Evolutionary conservation across 768 basidiomycete genomes (phyloP).

Genomic region (Pleurotus citrinopileatus): DNA sequence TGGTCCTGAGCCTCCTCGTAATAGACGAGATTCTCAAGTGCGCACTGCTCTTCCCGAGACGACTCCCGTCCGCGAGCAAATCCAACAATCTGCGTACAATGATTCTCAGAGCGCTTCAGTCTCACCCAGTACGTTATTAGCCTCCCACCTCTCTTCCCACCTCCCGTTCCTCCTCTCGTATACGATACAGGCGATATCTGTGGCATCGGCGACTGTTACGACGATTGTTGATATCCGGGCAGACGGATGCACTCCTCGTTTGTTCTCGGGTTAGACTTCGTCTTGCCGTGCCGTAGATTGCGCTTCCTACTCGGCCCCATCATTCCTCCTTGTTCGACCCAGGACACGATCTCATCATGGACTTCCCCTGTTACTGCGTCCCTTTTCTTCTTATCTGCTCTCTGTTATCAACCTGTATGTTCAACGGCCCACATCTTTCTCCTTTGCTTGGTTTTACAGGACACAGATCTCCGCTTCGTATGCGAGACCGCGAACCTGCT

Average conservation of each 20-base stretch:
- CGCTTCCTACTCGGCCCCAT: slow-evolving; percentile 23
- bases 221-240: slow-evolving; percentile 19
- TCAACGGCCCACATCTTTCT: slow-evolving; percentile 30
- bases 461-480: slow-evolving; percentile 37
- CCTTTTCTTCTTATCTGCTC: slow-evolving; percentile 29
- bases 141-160: slow-evolving; percentile 35
- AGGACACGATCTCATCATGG: slow-evolving; percentile 40
- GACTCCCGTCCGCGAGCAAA: slow-evolving; percentile 18
- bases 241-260: slow-evolving; percentile 17
- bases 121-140: slow-evolving; percentile 62
- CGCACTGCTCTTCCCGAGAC: slow-evolving; percentile 3
- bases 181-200: slow-evolving; percentile 22
- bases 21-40: slow-evolving; percentile 3
- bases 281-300: slow-evolving; percentile 1
- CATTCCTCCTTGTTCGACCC: slow-evolving; percentile 27
- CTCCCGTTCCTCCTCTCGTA: slow-evolving; percentile 34
- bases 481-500: slow-evolving; percentile 14
- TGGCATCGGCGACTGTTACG: slow-evolving; percentile 20
- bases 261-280: slow-evolving; percentile 4
- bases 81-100: slow-evolving; percentile 26
- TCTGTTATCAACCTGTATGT: slow-evolving; percentile 24
- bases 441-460: slow-evolving; percentile 42
- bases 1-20: slow-evolving; percentile 2
- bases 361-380: slow-evolving; percentile 32
- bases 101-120: slow-evolving; percentile 16